Percentiles rank a stretch among this genome's conserved stretches.
phyloP scores from a whole-genome alignment of 345 rosid genomes.

The Eucalyptus viminalis region DNA sequence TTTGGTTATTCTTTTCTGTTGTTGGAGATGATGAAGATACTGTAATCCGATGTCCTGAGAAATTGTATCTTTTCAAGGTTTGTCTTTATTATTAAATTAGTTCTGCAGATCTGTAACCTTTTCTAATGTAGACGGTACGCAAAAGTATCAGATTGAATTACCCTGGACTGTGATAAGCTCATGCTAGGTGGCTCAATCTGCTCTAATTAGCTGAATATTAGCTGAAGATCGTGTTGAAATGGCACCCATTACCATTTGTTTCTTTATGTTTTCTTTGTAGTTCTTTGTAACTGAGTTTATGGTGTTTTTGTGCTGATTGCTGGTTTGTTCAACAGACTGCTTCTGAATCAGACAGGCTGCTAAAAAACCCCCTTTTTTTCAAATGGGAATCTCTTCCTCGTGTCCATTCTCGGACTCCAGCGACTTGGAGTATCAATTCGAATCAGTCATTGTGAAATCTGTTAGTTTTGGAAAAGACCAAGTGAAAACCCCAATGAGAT shows the following conservation, averaged over 20 bases:
- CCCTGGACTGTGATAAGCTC: not conserved
- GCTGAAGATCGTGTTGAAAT: not conserved
- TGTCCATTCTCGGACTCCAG: constrained; percentile 43
- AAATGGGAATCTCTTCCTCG: constrained; percentile 65
- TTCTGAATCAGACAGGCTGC: not conserved
- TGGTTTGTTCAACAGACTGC: not conserved
- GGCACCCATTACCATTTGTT: not conserved
- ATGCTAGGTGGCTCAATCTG: not conserved
- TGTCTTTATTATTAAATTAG: not conserved
- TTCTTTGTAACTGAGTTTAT: not conserved
- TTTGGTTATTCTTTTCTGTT: not conserved
- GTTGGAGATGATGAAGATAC: not conserved
- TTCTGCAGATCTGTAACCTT: not conserved
- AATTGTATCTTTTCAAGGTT: not conserved
- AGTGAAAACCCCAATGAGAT: constrained; percentile 45
- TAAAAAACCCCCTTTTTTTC: not conserved
- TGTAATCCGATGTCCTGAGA: not conserved
- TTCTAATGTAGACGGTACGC: not conserved
- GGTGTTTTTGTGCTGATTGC: not conserved
- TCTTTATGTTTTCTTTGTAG: not conserved
- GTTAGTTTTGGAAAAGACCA: constrained; percentile 64
- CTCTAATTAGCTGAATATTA: not conserved
- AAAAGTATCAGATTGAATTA: not conserved
- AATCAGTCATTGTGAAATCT: constrained; percentile 67
- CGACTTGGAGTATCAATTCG: constrained; percentile 50